Evolutionary conservation across 2,329 filamentous ascomycete genomes (phyloP), one percentile per base, ranked within the genome.

Genomic region (Claviceps sp.): DNA sequence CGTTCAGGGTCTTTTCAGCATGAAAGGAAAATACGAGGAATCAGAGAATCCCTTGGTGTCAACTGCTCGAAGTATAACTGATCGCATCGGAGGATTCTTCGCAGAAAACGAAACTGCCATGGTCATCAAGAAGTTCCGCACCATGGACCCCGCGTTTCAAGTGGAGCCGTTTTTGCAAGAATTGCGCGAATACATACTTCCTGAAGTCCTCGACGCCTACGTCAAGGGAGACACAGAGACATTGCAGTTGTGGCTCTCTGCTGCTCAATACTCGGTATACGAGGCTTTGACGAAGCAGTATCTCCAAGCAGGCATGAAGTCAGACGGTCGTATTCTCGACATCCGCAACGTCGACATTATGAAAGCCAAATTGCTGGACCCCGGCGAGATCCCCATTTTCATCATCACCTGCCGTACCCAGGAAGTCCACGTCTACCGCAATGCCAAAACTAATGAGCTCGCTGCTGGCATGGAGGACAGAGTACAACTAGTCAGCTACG

Each of bases 381-480:
- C 87, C 2, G 87, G 87, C 57, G 88, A 93, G 68, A 82, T 93
- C 42, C 93, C 93, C 2, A 91, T 98, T 26, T 97, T 98, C 65
- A 95, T 98, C 65, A 85, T 98, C 59, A 96, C 90, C 56, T 95
- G 89, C 73, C 80, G 93, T 58, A 96, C 93, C 11, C 93, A 98
- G 67, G 93, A 98, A 70, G 90, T 98, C 11, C 93, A 98, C 65
- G 90, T 97, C 16, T 98, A 96, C 73, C 81, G 87, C 56, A 95
- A 97, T 58, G 82, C 85, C 54, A 97, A 98, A 77, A 85, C 85
- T 1, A 84, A 84, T 57, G 77, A 96, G 68, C 80, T 98, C 47
- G 90, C 91, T 3, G 91, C 91, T 13, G 93, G 93, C 44, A 97
- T 96, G 89, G 93, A 98, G 70, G 93, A 98, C 71, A 94, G 90